These are phyloP conservation scores for Podaxis sp. DNA, from an alignment of 768 basidiomycete species.

Conservation along the genomic window DNA sequence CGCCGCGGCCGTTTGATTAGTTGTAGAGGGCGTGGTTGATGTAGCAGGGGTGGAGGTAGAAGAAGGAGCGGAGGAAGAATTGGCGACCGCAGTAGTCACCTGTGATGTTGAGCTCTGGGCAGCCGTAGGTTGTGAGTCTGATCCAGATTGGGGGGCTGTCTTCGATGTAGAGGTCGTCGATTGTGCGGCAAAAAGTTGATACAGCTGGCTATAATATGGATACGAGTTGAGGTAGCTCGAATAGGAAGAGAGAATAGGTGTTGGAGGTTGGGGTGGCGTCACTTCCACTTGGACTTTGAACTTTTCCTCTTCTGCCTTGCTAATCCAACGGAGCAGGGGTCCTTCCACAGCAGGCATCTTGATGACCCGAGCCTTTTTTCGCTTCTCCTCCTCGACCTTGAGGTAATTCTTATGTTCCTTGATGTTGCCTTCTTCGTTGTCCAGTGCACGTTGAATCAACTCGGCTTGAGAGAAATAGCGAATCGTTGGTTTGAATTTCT, in stretches of 20 bases:
- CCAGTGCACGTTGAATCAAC: slow-evolving; percentile 75
- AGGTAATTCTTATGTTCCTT: slow-evolving; percentile 77
- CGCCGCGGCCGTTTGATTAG: neutral
- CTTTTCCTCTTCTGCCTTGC: slow-evolving; percentile 54
- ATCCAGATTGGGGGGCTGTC: neutral
- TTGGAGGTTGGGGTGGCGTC: slow-evolving; percentile 24
- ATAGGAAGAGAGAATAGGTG: slow-evolving; percentile 16
- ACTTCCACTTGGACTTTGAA: slow-evolving; percentile 27
- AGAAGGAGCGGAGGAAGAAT: slow-evolving; percentile 2
- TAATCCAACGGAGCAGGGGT: slow-evolving; percentile 69
- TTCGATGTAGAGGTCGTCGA: neutral
- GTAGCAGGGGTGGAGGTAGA: neutral
- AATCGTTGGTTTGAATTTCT: slow-evolving; percentile 50
- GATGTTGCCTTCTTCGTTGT: slow-evolving; percentile 84
- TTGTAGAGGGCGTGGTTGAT: neutral
- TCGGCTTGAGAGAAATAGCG: slow-evolving; percentile 74
- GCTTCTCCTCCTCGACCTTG: slow-evolving; percentile 75
- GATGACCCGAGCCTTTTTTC: slow-evolving; percentile 60
- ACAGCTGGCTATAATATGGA: slow-evolving; percentile 4
- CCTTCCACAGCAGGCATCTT: slow-evolving; percentile 54
- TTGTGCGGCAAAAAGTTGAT: neutral
- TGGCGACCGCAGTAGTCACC: neutral
- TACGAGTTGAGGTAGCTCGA: neutral
- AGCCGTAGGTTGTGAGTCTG: neutral
- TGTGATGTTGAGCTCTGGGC: neutral